These are phyloP conservation scores for Cladorrhinum samala DNA, from an alignment of 495 filamentous ascomycete genomes.

Conservation along the genomic window DNA sequence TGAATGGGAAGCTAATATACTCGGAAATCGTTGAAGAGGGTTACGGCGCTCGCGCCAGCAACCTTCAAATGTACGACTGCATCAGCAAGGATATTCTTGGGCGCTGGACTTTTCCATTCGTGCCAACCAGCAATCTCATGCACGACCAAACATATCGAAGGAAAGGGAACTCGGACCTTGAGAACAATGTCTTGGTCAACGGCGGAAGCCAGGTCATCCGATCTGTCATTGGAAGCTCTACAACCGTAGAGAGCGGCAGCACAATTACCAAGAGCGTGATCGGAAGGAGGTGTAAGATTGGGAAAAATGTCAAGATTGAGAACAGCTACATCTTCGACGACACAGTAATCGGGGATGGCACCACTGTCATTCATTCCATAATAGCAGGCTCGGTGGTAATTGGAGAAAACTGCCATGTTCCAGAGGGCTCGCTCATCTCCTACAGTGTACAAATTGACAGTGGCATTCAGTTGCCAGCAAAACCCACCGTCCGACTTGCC, in stretches of 20 bases:
- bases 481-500: slow-evolving; percentile 31
- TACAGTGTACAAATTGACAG: slow-evolving; percentile 68
- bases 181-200: slow-evolving; percentile 61
- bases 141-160: slow-evolving; percentile 68
- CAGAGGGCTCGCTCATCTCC: slow-evolving; percentile 70
- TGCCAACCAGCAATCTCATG: slow-evolving; percentile 81
- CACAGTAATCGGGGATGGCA: slow-evolving; percentile 65
- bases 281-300: slow-evolving; percentile 77
- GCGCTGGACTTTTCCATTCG: slow-evolving; percentile 89
- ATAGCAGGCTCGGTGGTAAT: slow-evolving; percentile 65
- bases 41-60: slow-evolving; percentile 73
- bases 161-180: slow-evolving; percentile 64
- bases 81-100: slow-evolving; percentile 82
- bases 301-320: slow-evolving; percentile 70
- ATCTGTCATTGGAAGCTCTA: slow-evolving; percentile 69
- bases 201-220: slow-evolving; percentile 40
- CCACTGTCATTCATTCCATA: slow-evolving; percentile 64
- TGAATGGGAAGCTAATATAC: slow-evolving; percentile 93
- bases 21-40: slow-evolving; percentile 80
- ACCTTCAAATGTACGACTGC: slow-evolving; percentile 83
- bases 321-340: slow-evolving; percentile 90
- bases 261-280: slow-evolving; percentile 66
- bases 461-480: slow-evolving; percentile 29
- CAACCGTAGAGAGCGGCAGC: slow-evolving; percentile 66
- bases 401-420: slow-evolving; percentile 62